phyloP scores from a whole-genome alignment of 2,329 filamentous ascomycete species.

The Penicillium sumatraense region DNA sequence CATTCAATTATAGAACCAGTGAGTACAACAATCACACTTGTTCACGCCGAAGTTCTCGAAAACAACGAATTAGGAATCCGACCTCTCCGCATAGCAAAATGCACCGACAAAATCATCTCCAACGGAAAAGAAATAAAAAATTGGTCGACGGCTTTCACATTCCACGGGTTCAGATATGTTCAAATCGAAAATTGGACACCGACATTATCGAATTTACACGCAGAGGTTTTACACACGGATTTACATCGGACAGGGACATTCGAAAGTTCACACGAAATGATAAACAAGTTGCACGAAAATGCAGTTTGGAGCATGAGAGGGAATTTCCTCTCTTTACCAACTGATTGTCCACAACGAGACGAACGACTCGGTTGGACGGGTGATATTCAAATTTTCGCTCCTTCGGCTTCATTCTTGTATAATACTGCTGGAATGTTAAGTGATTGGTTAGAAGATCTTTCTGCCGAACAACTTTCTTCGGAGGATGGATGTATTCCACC shows the following conservation, averaged over 20 bases:
- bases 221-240: conserved; percentile 57
- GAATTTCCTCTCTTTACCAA: conserved; percentile 63
- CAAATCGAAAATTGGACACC: conserved; percentile 42
- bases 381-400: conserved; percentile 56
- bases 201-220: conserved; percentile 33
- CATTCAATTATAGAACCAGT: conserved; percentile 20
- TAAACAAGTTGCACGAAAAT: conserved; percentile 62
- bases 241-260: conserved; percentile 58
- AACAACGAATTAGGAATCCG: conserved; percentile 47
- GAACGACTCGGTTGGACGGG: conserved; percentile 62
- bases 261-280: conserved; percentile 54
- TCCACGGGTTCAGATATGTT: conserved; percentile 59
- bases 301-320: conserved; percentile 62
- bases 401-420: conserved; percentile 59
- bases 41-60: conserved; percentile 62
- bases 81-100: conserved; percentile 52
- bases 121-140: conserved; percentile 29
- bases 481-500: neutral
- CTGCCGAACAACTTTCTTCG: conserved; percentile 34
- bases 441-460: conserved; percentile 56
- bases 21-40: conserved; percentile 38
- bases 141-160: conserved; percentile 58
- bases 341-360: conserved; percentile 62
- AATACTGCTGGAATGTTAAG: conserved; percentile 56
- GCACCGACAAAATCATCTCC: conserved; percentile 47